Percentiles rank a stretch among this genome's conserved stretches.
Evolutionary conservation across 768 basidiomycete genomes (phyloP).

Genomic region (Termitomyces bulborhizus): DNA sequence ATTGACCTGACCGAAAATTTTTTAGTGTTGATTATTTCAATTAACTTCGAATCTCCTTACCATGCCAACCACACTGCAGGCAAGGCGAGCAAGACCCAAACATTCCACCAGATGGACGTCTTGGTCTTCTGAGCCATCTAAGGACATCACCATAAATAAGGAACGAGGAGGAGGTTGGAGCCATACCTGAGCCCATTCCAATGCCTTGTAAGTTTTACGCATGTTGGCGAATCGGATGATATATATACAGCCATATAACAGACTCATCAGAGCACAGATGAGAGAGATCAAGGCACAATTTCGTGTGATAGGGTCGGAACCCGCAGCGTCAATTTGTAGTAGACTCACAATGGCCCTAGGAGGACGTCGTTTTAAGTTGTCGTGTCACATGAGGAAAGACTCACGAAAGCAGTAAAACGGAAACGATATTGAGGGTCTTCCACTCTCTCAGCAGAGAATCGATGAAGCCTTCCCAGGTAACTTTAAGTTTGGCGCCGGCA

Average conservation of each 20-base stretch:
- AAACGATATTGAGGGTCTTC: conserved; percentile 20
- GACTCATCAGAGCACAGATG: conserved; percentile 50
- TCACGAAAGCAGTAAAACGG: conserved; percentile 18
- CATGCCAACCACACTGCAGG: conserved; percentile 69
- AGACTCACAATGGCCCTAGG: conserved; percentile 17
- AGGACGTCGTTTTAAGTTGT: conserved; percentile 2
- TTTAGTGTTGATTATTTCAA: neutral
- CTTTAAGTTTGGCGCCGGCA: conserved; percentile 37
- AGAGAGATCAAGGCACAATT: conserved; percentile 49
- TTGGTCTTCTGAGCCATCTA: conserved; percentile 49
- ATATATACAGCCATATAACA: conserved; percentile 55
- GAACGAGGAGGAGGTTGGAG: conserved; percentile 22
- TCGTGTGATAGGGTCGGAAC: conserved; percentile 44
- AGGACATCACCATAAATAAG: neutral
- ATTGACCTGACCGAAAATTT: conserved; percentile 43
- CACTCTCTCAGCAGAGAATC: conserved; percentile 20
- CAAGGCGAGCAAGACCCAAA: conserved; percentile 59
- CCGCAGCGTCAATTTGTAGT: conserved; percentile 26
- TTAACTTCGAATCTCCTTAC: conserved; percentile 22
- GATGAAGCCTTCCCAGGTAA: conserved; percentile 25
- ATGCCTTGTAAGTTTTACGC: conserved; percentile 56
- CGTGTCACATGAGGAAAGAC: conserved; percentile 11
- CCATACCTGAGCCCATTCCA: conserved; percentile 55
- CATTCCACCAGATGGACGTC: conserved; percentile 39
- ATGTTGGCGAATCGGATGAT: conserved; percentile 60